Conservation (phyloP, 495 filamentous ascomycete genomes). For the Trichoderma reesei region DNA sequence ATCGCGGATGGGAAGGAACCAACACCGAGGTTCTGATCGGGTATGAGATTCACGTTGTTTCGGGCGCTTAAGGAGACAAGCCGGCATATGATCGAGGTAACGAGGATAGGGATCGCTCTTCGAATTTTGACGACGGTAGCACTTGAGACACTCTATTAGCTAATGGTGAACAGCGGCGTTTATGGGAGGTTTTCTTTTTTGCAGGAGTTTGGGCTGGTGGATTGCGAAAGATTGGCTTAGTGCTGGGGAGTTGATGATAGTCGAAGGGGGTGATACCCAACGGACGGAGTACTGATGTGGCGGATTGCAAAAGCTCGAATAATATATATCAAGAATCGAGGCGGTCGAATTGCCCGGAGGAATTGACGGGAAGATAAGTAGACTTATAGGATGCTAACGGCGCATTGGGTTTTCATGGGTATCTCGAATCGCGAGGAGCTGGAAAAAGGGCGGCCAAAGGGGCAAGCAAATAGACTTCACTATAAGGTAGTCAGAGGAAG, state of each 20-base stretch:
- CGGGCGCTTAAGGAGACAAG: neutral
- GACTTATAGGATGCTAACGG: too few species aligned
- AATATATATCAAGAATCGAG: too few species aligned
- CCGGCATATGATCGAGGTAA: neutral
- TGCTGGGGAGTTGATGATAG: neutral
- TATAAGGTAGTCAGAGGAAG: too few species aligned
- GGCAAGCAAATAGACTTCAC: too few species aligned
- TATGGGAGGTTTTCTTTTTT: neutral
- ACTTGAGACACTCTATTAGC: neutral
- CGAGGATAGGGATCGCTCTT: neutral
- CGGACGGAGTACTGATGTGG: neutral
- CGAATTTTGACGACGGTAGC: neutral
- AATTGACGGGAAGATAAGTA: too few species aligned
- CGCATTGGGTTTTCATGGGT: too few species aligned
- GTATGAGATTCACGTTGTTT: conserved; percentile 60
- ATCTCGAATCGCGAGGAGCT: too few species aligned
- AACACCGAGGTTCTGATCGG: conserved; percentile 86
- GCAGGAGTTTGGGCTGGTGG: neutral
- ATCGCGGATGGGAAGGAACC: conserved; percentile 90
- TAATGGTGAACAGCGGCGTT: neutral
- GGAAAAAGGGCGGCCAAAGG: too few species aligned
- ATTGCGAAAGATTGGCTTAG: neutral
- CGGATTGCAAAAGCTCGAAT: neutral
- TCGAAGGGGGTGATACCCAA: neutral
- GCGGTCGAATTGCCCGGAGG: too few species aligned